Evolutionary conservation across 306 rosid species (phyloP), one percentile per base, ranked within the genome.

Genomic region (Cucumis melo): DNA sequence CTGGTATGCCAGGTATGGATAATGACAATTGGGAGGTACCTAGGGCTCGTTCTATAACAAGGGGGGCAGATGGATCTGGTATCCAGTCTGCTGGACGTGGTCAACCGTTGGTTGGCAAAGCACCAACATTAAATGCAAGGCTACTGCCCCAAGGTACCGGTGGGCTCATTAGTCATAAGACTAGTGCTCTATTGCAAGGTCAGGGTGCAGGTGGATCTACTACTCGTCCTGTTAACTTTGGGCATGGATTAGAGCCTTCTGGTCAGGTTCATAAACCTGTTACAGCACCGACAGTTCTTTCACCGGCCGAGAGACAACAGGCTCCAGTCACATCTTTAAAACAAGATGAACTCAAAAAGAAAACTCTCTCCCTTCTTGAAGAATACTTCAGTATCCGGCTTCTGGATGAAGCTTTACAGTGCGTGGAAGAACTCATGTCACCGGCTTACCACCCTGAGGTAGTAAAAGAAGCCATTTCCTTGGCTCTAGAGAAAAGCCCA

Each of bases 1-100:
- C 97, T 77, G 97, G 94, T 72, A 89, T 88, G 91, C 96, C 99
- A 44, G 97, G 90, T 62, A 79, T 95, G 32, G 99, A 95, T 81
- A 86, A 87, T 85, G 99, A 90, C 77, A 88, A 87, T 78, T 92
- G 99, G 98, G 99, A 95, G 84, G 78, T 89, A 11, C 91, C 87
- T 32, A 89, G 87, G 86, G 42, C 79, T 13, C 85, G 98, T 51
- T 70, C 98, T 27, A 84, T 85, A 82, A 87, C 96, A 1, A 86
- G 96, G 80, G 95, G 96, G 67, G 93, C 91, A 54, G 92, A 90
- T 73, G 84, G 79, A 58, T 78, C 85, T 42, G 85, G 86, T 68
- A n/a, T 80, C 36, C 93, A 78, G 72, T 60, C 79, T 72, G 87
- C 83, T 50, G 98, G 91, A 21, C 93, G 92, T 16, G 96, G 91